These are phyloP conservation scores for Kwoniella sp. DNA, from an alignment of 768 basidiomycete species.

Conservation along the genomic window DNA sequence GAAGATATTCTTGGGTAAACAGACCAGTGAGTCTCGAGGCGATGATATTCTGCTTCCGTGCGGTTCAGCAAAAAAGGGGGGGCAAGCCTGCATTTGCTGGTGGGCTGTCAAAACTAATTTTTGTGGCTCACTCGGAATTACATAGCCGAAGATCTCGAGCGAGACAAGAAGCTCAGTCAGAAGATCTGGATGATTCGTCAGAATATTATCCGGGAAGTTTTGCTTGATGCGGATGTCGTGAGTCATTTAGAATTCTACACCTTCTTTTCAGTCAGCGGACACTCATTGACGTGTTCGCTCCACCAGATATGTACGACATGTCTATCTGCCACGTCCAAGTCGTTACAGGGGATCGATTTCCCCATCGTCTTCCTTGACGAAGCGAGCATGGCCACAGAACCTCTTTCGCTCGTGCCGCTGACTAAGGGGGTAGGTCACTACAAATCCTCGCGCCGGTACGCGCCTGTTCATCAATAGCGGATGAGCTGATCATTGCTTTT, in stretches of 20 bases:
- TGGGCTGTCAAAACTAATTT: too few relatives aligned
- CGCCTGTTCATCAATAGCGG: not conserved
- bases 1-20: constrained; percentile 5
- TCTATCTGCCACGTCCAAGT: constrained; percentile 70
- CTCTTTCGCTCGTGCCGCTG: constrained; percentile 82
- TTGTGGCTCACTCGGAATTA: too few relatives aligned
- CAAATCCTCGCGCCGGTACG: too few relatives aligned
- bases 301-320: constrained; percentile 72
- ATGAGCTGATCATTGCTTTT: not conserved
- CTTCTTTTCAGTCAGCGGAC: too few relatives aligned
- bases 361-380: constrained; percentile 93
- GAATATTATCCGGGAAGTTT: constrained; percentile 30
- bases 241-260: too few relatives aligned
- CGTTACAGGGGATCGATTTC: constrained; percentile 69
- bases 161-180: constrained; percentile 4
- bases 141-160: constrained; percentile 7
- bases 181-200: constrained; percentile 16
- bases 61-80: too few relatives aligned
- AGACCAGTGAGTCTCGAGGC: constrained; percentile 10
- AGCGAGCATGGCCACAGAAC: constrained; percentile 95
- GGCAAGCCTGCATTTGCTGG: too few relatives aligned
- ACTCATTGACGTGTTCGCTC: not conserved
- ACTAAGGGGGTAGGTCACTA: constrained; percentile 85
- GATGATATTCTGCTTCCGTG: too few relatives aligned
- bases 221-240: constrained; percentile 49